phyloP scores from a whole-genome alignment of 2,329 filamentous ascomycete genomes.

The Daldinia eschscholtzii region DNA sequence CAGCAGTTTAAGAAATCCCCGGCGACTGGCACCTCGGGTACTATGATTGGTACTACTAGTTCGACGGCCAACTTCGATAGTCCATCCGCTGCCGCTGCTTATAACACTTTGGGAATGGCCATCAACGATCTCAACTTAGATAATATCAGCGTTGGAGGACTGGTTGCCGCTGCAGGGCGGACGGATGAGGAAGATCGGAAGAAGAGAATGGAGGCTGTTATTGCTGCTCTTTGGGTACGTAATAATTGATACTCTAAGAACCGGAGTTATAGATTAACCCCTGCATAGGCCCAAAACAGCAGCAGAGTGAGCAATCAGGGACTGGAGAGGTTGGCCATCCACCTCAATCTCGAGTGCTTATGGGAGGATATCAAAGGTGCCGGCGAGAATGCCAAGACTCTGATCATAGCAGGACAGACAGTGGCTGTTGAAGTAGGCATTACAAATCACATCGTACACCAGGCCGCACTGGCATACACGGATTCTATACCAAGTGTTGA shows the following conservation, averaged over 20 bases:
- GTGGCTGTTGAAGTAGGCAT: constrained; percentile 73
- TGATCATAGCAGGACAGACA: constrained; percentile 73
- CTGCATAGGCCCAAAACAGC: constrained; percentile 56
- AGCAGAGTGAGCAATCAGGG: constrained; percentile 80
- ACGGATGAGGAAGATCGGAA: constrained; percentile 67
- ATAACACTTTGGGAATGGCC: constrained; percentile 63
- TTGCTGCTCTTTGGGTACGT: constrained; percentile 64
- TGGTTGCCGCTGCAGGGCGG: constrained; percentile 58
- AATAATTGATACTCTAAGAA: constrained; percentile 49
- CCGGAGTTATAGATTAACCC: constrained; percentile 41
- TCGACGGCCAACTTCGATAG: constrained; percentile 72
- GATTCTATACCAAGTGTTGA: constrained; percentile 70
- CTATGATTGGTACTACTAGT: constrained; percentile 61
- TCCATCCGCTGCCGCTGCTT: constrained; percentile 71
- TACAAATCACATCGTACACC: constrained; percentile 71
- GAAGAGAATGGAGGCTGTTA: constrained; percentile 66
- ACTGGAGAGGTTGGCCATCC: constrained; percentile 76
- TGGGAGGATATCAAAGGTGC: constrained; percentile 67
- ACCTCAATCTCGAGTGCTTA: constrained; percentile 74
- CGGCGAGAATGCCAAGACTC: constrained; percentile 64
- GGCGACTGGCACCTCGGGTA: constrained; percentile 60
- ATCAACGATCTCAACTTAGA: constrained; percentile 68
- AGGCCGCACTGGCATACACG: constrained; percentile 73
- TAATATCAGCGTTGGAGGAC: constrained; percentile 62
- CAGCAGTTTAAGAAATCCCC: constrained; percentile 75